Evolutionary conservation across 352 stramenopile species (phyloP).

Genomic region (Phytophthora agathidicida): DNA sequence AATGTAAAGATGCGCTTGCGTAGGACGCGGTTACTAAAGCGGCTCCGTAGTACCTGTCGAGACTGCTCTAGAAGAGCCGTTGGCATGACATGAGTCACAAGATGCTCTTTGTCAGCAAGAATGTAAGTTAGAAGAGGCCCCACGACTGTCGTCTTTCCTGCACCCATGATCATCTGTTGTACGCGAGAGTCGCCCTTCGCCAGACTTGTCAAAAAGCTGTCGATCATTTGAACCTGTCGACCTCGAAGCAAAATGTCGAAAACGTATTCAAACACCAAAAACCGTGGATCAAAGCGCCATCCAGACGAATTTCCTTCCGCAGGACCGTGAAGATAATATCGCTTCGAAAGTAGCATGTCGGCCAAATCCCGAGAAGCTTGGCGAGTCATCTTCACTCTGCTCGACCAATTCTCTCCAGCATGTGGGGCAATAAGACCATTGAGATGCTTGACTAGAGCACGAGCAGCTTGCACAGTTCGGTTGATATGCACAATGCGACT

Average conservation of each 20-base stretch:
- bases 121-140: slow-evolving; percentile 98
- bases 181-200: slow-evolving; percentile 76
- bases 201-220: slow-evolving; percentile 96
- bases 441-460: slow-evolving; percentile 34
- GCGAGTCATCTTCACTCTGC: slow-evolving; percentile 66
- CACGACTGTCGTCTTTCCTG: slow-evolving; percentile 99
- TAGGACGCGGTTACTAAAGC: slow-evolving; percentile 97
- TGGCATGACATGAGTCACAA: slow-evolving; percentile 98
- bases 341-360: slow-evolving; percentile 73
- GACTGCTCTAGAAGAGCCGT: slow-evolving; percentile 99
- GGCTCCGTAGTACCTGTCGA: slow-evolving; percentile 95
- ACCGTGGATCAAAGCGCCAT: slow-evolving; percentile 96
- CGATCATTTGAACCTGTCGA: slow-evolving; percentile 99
- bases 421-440: slow-evolving; percentile 5
- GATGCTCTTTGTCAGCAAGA: slow-evolving; percentile 94
- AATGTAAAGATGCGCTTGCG: slow-evolving; percentile 99
- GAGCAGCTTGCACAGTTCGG: slow-evolving; percentile 64
- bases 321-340: slow-evolving; percentile 61
- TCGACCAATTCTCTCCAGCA: slow-evolving; percentile 26
- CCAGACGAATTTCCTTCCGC: slow-evolving; percentile 12
- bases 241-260: slow-evolving; percentile 98
- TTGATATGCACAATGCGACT: slow-evolving; percentile 89
- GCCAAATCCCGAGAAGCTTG: slow-evolving; percentile 87
- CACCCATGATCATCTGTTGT: slow-evolving; percentile 99
- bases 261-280: slow-evolving; percentile 99